phyloP scores from a whole-genome alignment of 352 stramenopile species.

The Phytophthora crassamura region DNA sequence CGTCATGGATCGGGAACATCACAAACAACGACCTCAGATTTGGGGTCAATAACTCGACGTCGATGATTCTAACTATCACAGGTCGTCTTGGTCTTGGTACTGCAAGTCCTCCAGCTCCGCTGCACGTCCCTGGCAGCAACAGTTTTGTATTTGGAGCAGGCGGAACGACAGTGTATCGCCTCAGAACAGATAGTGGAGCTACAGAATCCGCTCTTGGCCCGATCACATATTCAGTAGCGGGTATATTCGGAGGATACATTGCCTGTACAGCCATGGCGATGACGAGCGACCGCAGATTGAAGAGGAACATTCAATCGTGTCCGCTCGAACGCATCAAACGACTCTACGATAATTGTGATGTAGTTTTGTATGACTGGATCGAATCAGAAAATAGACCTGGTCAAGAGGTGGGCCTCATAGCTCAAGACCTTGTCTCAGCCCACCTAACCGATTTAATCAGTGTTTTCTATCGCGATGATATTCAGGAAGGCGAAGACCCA shows the following conservation, averaged over 20 bases:
- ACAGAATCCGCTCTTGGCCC: too few species aligned
- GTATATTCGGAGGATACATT: neutral
- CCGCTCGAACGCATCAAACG: constrained; percentile 2
- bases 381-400: too few species aligned
- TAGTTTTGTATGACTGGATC: constrained; percentile 13
- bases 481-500: too few species aligned
- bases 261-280: neutral
- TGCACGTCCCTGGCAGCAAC: neutral
- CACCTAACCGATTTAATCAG: too few species aligned
- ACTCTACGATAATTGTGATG: constrained; percentile 5
- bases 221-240: neutral
- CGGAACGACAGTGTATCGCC: too few species aligned
- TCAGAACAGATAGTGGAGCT: too few species aligned
- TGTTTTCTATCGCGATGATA: too few species aligned
- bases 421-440: too few species aligned
- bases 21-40: constrained; percentile 11
- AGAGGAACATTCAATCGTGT: constrained; percentile 6
- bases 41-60: neutral
- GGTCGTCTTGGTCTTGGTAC: neutral
- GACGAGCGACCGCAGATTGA: constrained; percentile 9
- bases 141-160: neutral
- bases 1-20: too few species aligned
- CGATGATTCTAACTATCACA: neutral
- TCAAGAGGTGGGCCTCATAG: too few species aligned
- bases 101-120: neutral